Conservation (phyloP, 208 protist genomes). For the Wallacemonas rigidus region DNA sequence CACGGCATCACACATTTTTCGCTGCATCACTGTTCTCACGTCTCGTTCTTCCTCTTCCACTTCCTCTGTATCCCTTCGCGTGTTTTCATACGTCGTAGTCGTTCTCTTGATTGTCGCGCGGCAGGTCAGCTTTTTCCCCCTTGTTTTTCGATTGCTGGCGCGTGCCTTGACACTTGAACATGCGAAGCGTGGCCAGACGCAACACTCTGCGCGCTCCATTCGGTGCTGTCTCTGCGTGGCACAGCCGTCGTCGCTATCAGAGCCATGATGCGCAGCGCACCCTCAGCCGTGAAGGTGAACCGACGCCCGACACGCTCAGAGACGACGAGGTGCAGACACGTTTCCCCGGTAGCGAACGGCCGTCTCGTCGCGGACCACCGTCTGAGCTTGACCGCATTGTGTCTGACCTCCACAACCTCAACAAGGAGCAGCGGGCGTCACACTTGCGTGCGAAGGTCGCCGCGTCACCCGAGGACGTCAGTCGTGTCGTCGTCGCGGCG, state of each 20-base stretch:
- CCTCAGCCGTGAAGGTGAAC: background rate
- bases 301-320: background rate
- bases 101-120: too few species aligned
- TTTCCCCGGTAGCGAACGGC: background rate
- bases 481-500: background rate
- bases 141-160: background rate
- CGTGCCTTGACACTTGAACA: background rate
- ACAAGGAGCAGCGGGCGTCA: constrained; percentile 5
- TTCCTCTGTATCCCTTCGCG: too few species aligned
- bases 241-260: background rate
- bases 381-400: constrained; percentile 12
- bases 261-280: background rate
- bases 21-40: too few species aligned
- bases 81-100: too few species aligned
- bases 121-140: too few species aligned
- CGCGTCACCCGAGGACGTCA: constrained; percentile 3
- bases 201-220: background rate
- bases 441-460: constrained; percentile 10
- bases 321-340: constrained; percentile 1
- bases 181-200: background rate
- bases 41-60: too few species aligned
- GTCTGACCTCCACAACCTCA: constrained; percentile 1
- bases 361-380: background rate
- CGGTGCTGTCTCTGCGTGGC: background rate
- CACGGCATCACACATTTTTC: too few species aligned